Conservation (phyloP, 768 basidiomycete genomes). For the Hirschioporus abietinus region DNA sequence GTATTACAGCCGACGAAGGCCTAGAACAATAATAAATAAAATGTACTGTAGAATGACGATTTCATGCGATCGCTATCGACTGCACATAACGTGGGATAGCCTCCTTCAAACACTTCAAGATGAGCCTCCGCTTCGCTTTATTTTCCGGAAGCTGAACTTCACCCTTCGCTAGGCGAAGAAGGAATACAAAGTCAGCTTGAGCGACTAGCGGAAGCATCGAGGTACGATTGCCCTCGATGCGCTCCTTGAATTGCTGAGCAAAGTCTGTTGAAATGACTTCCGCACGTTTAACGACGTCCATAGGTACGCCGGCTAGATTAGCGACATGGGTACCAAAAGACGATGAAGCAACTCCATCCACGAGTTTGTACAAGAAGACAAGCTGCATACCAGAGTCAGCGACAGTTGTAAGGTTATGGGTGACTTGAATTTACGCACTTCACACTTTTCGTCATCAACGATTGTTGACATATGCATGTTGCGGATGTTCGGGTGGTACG, state of each 20-base stretch:
- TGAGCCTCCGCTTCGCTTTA: constrained; percentile 43
- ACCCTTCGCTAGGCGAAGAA: constrained; percentile 58
- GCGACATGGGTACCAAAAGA: constrained; percentile 96
- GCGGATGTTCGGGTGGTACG: constrained; percentile 86
- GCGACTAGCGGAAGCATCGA: constrained; percentile 68
- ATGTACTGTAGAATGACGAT: background rate
- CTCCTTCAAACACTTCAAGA: constrained; percentile 49
- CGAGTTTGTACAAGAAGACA: constrained; percentile 91
- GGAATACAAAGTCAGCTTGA: constrained; percentile 88
- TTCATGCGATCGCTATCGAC: background rate
- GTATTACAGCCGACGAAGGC: background rate
- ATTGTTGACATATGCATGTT: constrained; percentile 96
- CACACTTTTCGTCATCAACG: constrained; percentile 87
- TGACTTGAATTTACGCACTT: constrained; percentile 40
- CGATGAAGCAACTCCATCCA: constrained; percentile 79
- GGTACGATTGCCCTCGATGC: constrained; percentile 60
- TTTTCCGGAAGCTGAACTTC: constrained; percentile 48
- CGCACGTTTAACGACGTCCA: constrained; percentile 80
- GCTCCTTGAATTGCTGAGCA: constrained; percentile 80
- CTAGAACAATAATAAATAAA: background rate
- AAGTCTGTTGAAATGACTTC: constrained; percentile 84
- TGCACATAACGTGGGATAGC: constrained; percentile 27
- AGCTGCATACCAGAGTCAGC: constrained; percentile 42
- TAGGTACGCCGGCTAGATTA: constrained; percentile 87
- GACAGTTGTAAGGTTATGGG: background rate